A percentile compares a stretch with the other conserved stretches of the same genome.
Evolutionary conservation across 2,329 filamentous ascomycete species (phyloP).

Genomic region (Apiospora kogelbergensis): DNA sequence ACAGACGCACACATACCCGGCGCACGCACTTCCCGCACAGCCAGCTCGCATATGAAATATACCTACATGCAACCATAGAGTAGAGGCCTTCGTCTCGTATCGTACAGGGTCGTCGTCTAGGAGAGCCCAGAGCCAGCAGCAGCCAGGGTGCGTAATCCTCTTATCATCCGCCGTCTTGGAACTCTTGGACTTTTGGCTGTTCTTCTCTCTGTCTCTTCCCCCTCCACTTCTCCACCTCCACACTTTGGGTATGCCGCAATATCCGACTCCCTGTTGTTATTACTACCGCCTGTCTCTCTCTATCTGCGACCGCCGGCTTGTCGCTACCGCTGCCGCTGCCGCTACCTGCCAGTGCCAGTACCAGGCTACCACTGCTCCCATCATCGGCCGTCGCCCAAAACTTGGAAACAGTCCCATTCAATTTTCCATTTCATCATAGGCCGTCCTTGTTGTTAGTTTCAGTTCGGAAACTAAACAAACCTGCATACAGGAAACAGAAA

Average conservation of each 20-base stretch:
- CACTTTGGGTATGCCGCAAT: slow-evolving; percentile 10
- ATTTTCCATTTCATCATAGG: slow-evolving; percentile 5
- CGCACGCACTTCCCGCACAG: no score
- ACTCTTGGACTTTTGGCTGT: not conserved
- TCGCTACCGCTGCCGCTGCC: not conserved
- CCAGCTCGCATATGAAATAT: not conserved
- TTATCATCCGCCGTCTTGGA: not conserved
- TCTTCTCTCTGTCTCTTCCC: not conserved
- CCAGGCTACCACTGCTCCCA: no score
- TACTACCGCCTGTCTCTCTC: not conserved
- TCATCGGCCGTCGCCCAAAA: not conserved
- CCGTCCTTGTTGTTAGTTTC: not conserved
- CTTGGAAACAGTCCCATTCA: slow-evolving; percentile 5
- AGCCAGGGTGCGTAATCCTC: slow-evolving; percentile 1
- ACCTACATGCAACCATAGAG: not conserved
- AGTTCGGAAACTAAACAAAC: not conserved
- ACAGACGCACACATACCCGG: no score
- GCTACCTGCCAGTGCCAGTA: not conserved
- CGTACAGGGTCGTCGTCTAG: not conserved
- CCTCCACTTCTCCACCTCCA: slow-evolving; percentile 9
- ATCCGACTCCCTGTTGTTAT: slow-evolving; percentile 10
- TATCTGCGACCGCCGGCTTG: not conserved
- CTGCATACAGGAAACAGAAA: not conserved
- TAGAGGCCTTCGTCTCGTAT: not conserved
- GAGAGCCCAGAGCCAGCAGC: not conserved